Evolutionary conservation across 805 yeast species (phyloP), one percentile per base, ranked within the genome.

Genomic region (Isabelozyma heimii): DNA sequence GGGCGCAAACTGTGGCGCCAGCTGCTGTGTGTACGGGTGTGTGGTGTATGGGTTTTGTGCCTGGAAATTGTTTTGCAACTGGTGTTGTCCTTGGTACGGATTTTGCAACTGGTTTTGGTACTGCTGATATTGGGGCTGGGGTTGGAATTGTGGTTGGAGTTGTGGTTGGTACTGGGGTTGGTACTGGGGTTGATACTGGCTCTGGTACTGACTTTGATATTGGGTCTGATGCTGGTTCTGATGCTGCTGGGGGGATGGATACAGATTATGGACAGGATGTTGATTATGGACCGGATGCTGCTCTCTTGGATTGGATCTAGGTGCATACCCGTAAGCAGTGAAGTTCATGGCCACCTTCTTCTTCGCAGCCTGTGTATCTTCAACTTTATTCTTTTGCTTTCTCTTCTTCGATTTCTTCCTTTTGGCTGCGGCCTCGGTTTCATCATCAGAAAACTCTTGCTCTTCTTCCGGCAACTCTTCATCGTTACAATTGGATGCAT

Each of bases 361-460:
- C 30, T 40, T 37, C 16, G 46, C 20, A 17, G 26, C 42, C 26
- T 49, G 49, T 10, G 48, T 45, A 40, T 47, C 51, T 6, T 55
- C 53, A 14, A 60, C 62, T 43, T 59, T 69, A 48, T 69, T 75
- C 52, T 71, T 76, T 51, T 75, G 77, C 57, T 80, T 82, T 66
- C 81, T 80, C 55, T 63, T 65, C 50, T 79, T 80, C 67, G 86
- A 89, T 63, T 79, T 84, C 17, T 75, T 66, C 46, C 78, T 80
- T 61, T 87, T 91, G 42, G 80, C 81, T 35, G 81, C 85, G 56
- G 83, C 79, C 64, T 94, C 98, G 52, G 81, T 81, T 62, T 92
- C 98, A 66, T 94, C 98, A 64, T 94, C 98, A 1, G 97, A 89
- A 56, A 85, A 92, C 62, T 92, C 98, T 64, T 89, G 96, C 64